A percentile compares a stretch with the other conserved stretches of the same genome.
These are phyloP conservation scores for Daldinia eschscholtzii DNA, from an alignment of 2,329 filamentous ascomycete genomes.

Conservation along the genomic window DNA sequence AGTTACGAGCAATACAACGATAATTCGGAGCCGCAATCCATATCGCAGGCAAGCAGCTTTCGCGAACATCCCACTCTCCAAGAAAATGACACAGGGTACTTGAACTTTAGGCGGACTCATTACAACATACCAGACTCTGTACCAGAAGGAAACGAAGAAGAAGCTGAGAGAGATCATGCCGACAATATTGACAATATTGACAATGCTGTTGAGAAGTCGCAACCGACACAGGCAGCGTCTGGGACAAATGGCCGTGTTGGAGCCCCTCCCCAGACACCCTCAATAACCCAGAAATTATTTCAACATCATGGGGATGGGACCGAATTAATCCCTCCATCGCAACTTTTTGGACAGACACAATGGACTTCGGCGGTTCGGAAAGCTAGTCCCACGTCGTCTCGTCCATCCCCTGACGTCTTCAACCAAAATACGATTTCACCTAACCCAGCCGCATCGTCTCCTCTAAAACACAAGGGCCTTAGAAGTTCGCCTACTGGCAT, in stretches of 20 bases:
- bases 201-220: constrained; percentile 44
- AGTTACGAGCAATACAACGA: constrained; percentile 64
- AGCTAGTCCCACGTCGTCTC: constrained; percentile 68
- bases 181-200: constrained; percentile 18
- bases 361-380: constrained; percentile 65
- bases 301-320: constrained; percentile 48
- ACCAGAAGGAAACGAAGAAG: constrained; percentile 24
- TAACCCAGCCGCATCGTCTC: constrained; percentile 60
- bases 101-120: constrained; percentile 58
- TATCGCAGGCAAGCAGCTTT: constrained; percentile 46
- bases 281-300: constrained; percentile 63
- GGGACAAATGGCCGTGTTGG: constrained; percentile 45
- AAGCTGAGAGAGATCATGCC: constrained; percentile 35
- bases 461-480: constrained; percentile 63
- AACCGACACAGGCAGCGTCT: constrained; percentile 55
- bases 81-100: constrained; percentile 64
- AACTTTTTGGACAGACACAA: constrained; percentile 69
- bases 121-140: constrained; percentile 46
- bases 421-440: constrained; percentile 61
- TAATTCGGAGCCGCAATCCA: constrained; percentile 45
- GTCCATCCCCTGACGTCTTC: constrained; percentile 66
- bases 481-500: constrained; percentile 60
- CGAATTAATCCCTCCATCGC: constrained; percentile 58
- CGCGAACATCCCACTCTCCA: constrained; percentile 55
- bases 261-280: constrained; percentile 64